Conservation (phyloP, 768 basidiomycete species). For the Mycena rosella region DNA sequence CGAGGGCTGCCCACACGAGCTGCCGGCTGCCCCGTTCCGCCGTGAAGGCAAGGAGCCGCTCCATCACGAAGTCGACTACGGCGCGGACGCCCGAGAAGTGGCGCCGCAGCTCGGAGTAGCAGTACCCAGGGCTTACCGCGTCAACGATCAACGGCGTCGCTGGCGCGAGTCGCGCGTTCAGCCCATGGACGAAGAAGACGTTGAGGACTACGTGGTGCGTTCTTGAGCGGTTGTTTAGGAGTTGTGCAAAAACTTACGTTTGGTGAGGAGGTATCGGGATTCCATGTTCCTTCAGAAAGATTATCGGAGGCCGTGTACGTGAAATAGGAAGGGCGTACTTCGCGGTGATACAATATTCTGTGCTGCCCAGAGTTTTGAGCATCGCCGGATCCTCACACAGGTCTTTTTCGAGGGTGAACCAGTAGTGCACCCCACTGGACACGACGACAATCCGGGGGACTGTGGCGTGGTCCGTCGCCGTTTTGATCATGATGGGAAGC, state of each 20-base stretch:
- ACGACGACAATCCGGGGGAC: conserved; percentile 41
- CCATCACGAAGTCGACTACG: background rate
- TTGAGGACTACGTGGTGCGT: background rate
- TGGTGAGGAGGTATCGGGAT: background rate
- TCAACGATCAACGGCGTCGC: background rate
- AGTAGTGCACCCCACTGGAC: conserved; percentile 43
- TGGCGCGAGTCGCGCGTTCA: background rate
- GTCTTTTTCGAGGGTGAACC: conserved; percentile 5
- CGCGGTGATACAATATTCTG: background rate
- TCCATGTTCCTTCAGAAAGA: background rate
- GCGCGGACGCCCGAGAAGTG: background rate
- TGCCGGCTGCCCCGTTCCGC: background rate
- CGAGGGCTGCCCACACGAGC: background rate
- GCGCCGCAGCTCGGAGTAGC: conserved; percentile 5
- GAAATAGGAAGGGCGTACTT: background rate
- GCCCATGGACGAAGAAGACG: background rate
- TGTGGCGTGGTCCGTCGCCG: conserved; percentile 27
- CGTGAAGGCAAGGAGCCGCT: background rate
- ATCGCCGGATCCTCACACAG: conserved; percentile 13
- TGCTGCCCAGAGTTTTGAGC: background rate
- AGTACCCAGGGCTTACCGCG: background rate
- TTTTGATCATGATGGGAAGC: conserved; percentile 42
- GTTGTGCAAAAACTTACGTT: background rate
- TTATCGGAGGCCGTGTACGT: background rate
- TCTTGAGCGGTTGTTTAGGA: background rate